phyloP scores from a whole-genome alignment of 768 basidiomycete genomes.

The Rhodotorula graminis region DNA sequence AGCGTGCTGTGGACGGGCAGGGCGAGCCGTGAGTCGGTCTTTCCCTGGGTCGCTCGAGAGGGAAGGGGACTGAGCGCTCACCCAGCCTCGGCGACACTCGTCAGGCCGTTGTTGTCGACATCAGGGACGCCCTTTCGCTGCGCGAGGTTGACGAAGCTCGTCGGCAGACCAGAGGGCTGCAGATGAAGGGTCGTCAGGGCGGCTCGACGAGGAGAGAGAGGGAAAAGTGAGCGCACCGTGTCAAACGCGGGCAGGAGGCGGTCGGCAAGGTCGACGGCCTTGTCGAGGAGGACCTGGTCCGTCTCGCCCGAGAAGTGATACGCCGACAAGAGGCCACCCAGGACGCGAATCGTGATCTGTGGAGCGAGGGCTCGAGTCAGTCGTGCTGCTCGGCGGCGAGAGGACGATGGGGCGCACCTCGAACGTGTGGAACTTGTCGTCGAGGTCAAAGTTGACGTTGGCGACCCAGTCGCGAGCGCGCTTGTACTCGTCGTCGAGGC shows the following conservation, averaged over 20 bases:
- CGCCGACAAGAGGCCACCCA: constrained; percentile 84
- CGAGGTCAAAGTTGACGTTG: constrained; percentile 67
- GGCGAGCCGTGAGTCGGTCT: too few relatives aligned
- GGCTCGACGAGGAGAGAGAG: neutral
- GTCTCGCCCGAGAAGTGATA: constrained; percentile 63
- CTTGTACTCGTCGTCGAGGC: constrained; percentile 69
- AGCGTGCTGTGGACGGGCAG: constrained; percentile 11
- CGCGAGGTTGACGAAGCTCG: constrained; percentile 72
- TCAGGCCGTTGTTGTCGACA: constrained; percentile 57
- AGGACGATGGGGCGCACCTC: constrained; percentile 57
- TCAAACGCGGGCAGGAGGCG: constrained; percentile 79
- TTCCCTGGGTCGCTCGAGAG: too few relatives aligned
- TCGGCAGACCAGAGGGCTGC: constrained; percentile 65
- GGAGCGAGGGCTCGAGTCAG: neutral
- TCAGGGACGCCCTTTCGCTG: constrained; percentile 60
- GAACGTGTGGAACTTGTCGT: constrained; percentile 79
- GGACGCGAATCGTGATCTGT: constrained; percentile 83
- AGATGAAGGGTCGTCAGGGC: too few relatives aligned
- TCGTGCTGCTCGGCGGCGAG: neutral
- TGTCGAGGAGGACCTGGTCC: constrained; percentile 66
- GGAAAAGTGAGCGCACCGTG: constrained; percentile 47
- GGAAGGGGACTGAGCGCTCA: neutral
- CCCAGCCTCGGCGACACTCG: constrained; percentile 78
- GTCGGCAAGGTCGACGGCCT: constrained; percentile 76
- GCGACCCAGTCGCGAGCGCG: constrained; percentile 74